Evolutionary conservation across 1,139 yeast genomes (phyloP), one percentile per base, ranked within the genome.

Genomic region (Candida sp.): DNA sequence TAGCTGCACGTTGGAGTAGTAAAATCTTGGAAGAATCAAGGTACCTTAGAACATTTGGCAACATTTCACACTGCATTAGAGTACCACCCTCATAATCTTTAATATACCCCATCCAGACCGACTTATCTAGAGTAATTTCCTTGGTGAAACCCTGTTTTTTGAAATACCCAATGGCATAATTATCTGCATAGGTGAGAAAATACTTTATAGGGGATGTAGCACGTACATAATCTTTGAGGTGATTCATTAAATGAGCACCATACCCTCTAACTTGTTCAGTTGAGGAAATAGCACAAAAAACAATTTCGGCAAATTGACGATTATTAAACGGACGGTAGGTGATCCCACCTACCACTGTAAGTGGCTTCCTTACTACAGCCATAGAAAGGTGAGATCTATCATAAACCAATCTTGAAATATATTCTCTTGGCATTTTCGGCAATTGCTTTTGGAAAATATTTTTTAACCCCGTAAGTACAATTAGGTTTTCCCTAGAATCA

Each of bases 81-180:
- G 99, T 95, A 55, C 99, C 99, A 33, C 99, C 99, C 68, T 93
- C 99, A 63, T 93, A 93, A 70, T 93, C 99, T 65, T 95, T 93
- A 59, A 93, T 93, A 63, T 93, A 93, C 5, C 99, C 99, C 95
- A 90, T 89, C 99, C 99, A 93, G 33, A 85, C 77, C 37, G 83
- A 80, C 54, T 84, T 86, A 41, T 91, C 95, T 41, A 93, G 73
- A 4, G 96, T 78, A 38, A 93, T 87, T 49, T 93, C 98, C 60
- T 93, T 95, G 21, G 98, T 91, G 64, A 93, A 93, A 1, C 99
- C 99, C 65, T 93, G 99, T 61, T 93, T 93, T 58, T 91, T 91
- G 74, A 93, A 93, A 64, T 93, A 93, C 2, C 99, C 99, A 64
- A 93, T 93, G 43, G 99, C 99, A 65, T 93, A 93, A 65, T 93